Evolutionary conservation across 768 basidiomycete species (phyloP), one percentile per base, ranked within the genome.

Genomic region (Trametes coccinea): DNA sequence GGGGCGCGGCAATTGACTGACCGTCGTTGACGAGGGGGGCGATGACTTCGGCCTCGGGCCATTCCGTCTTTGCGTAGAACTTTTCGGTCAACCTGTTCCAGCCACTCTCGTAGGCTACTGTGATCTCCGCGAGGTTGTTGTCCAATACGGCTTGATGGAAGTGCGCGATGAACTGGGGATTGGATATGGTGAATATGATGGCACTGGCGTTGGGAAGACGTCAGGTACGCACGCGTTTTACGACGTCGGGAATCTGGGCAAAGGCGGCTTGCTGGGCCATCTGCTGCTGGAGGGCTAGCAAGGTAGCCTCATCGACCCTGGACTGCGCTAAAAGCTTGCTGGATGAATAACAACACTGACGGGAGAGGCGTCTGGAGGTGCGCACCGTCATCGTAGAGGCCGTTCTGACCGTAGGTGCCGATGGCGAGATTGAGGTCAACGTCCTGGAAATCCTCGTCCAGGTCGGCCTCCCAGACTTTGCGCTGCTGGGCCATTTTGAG

Each of bases 61-160:
- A 98, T 73, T 99, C 96, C 2, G 87, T 87, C 73, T 90, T 92
- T 5, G 93, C 75, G 70, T 97, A 99, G 79, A 90, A 95, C 78
- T 95, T 95, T 79, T 97, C 93, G 0, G 96, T 97, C 72, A 95
- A 87, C 64, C 91, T 88, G 76, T 95, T 96, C 95, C 95, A 99
- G 5, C 95, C 95, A 53, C 89, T 93, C 78, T 98, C 95, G 71
- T 99, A 99, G 53, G 95, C 93, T 22, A 89, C 81, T 4, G 92
- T 93, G 66, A 99, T 96, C 69, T 95, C 91, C 4, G 86, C 79
- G 2, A 97, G 83, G 75, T 98, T 96, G 73, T 95, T 94, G 46
- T 93, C 87, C 53, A 90, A 79, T 39, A 98, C 92, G 22, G 95
- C 90, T 81, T 96, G 86, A 71, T 96, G 92, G 75, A 98, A 97